phyloP scores from a whole-genome alignment of 78 protist species.

The Tieghemostelium lacteum region DNA sequence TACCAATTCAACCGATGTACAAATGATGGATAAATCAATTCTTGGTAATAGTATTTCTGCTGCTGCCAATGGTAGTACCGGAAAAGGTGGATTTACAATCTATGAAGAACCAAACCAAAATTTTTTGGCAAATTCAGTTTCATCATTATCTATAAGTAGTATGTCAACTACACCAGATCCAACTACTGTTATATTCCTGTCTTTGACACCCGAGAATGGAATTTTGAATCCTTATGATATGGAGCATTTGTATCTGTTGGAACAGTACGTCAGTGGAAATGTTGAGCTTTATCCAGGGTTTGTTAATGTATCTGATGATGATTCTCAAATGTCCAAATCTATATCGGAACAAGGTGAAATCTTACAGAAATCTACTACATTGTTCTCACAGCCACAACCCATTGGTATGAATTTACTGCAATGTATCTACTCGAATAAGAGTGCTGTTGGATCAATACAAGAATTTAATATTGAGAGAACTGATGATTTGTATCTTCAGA shows the following conservation, averaged over 20 bases:
- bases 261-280: neutral
- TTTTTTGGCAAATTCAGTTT: neutral
- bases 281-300: constrained; percentile 1
- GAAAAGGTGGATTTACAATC: no score
- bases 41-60: no score
- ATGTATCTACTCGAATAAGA: neutral
- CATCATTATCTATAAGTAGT: neutral
- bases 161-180: constrained; percentile 1
- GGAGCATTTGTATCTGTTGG: constrained; percentile 6
- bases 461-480: constrained; percentile 7
- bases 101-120: neutral
- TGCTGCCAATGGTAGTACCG: neutral
- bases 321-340: neutral
- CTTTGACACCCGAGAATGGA: constrained; percentile 11
- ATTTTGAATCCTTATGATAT: constrained; percentile 7
- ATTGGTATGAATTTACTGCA: neutral
- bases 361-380: neutral
- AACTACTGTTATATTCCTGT: constrained; percentile 4
- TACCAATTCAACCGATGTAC: neutral
- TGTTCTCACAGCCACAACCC: neutral
- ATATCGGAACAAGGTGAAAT: no score
- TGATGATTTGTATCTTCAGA: neutral
- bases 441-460: neutral
- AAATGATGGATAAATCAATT: no score
- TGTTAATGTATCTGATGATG: constrained; percentile 7